A percentile compares a stretch with the other conserved stretches of the same genome.
Evolutionary conservation across 805 yeast species (phyloP).

Genomic region (Maudiozyma barnettii): DNA sequence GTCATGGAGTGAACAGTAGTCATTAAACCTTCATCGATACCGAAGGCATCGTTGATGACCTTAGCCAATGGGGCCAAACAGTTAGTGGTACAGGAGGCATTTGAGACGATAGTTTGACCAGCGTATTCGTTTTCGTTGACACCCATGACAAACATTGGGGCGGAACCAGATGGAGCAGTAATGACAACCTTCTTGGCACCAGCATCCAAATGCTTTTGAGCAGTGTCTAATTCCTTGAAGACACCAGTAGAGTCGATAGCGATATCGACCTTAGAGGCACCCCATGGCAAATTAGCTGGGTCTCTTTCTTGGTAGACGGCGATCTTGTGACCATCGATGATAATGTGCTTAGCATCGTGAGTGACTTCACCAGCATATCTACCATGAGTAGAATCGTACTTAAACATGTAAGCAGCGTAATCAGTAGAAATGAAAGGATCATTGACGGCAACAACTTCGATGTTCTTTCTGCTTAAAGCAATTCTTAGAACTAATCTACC

Average conservation of each 20-base stretch:
- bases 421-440: conserved; percentile 62
- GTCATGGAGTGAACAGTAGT: conserved; percentile 67
- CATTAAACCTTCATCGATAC: conserved; percentile 67
- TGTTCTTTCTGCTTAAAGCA: conserved; percentile 42
- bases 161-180: conserved; percentile 64
- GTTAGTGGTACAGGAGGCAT: conserved; percentile 69
- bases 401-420: conserved; percentile 67
- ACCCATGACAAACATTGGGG: conserved; percentile 68
- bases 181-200: conserved; percentile 68
- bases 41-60: conserved; percentile 55
- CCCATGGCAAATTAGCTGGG: conserved; percentile 64
- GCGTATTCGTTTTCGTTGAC: conserved; percentile 54
- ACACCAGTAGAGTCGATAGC: conserved; percentile 68
- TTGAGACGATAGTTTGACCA: conserved; percentile 51
- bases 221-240: conserved; percentile 55
- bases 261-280: conserved; percentile 48
- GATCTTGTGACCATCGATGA: conserved; percentile 44
- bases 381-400: conserved; percentile 68
- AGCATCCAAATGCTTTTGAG: conserved; percentile 59
- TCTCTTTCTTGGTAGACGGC: conserved; percentile 55
- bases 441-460: conserved; percentile 56
- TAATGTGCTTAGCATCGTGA: conserved; percentile 41
- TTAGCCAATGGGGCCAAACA: conserved; percentile 68
- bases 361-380: conserved; percentile 49
- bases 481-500: conserved; percentile 62